Evolutionary conservation across 2,329 filamentous ascomycete genomes (phyloP).

Genomic region (Bipolaris zeicola): DNA sequence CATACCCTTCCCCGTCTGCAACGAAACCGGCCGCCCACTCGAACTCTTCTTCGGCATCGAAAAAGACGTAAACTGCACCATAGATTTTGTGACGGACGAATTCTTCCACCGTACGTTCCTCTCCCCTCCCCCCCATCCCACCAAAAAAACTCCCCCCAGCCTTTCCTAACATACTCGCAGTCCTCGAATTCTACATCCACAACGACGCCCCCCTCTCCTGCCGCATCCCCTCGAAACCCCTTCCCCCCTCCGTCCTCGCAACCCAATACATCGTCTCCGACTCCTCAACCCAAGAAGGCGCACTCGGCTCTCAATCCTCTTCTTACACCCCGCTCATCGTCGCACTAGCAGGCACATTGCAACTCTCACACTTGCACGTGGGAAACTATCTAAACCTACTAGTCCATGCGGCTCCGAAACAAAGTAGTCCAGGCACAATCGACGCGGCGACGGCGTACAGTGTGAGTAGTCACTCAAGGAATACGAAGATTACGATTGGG

Average conservation of each 20-base stretch:
- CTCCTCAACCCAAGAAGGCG: constrained; percentile 50
- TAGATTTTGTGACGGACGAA: constrained; percentile 74
- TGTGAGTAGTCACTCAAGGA: constrained; percentile 66
- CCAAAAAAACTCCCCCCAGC: neutral
- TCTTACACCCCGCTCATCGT: constrained; percentile 83
- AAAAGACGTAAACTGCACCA: constrained; percentile 80
- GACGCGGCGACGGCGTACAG: constrained; percentile 89
- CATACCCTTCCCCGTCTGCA: constrained; percentile 87
- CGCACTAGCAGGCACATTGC: constrained; percentile 84
- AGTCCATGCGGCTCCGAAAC: constrained; percentile 68
- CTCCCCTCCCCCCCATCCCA: too few relatives aligned
- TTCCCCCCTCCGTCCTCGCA: constrained; percentile 49
- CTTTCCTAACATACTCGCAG: neutral
- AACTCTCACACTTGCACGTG: constrained; percentile 83
- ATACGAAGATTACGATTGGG: constrained; percentile 78
- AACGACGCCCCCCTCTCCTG: constrained; percentile 92
- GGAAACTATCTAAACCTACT: constrained; percentile 89
- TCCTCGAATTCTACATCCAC: constrained; percentile 97
- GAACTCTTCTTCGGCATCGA: constrained; percentile 86
- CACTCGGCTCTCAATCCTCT: constrained; percentile 38
- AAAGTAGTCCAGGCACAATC: constrained; percentile 69
- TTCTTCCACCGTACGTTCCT: constrained; percentile 68
- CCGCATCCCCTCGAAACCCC: constrained; percentile 80
- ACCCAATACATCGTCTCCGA: constrained; percentile 39
- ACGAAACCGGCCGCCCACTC: constrained; percentile 82